Evolutionary conservation across 2,329 filamentous ascomycete genomes (phyloP), one percentile per base, ranked within the genome.

Genomic region (Phymatotrichopsis omnivora): DNA sequence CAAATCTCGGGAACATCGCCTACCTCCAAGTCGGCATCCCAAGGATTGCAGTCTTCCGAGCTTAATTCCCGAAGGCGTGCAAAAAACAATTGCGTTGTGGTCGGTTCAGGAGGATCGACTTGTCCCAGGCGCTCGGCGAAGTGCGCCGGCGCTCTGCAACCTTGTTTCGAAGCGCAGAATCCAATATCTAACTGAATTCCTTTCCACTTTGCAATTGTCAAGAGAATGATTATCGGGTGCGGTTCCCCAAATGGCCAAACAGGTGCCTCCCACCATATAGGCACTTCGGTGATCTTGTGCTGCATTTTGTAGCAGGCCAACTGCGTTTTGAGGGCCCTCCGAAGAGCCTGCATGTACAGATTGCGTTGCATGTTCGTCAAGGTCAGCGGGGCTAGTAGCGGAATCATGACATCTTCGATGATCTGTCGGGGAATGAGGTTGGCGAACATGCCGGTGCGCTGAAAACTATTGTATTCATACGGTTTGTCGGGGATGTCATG

Each of bases 201-300:
- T 3, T 39, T 23, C 17, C 40, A 53, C 17, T 37, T 47, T 4
- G 43, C 35, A 6, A 51, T 17, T 1, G 34, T 14, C 5, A 54
- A n/a, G 7, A 54, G 29, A 12, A 44, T 36, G 14, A 53, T 48
- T 5, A 54, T 22, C 5, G 52, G 52, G 20, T 54, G 47, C 2
- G 45, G 42, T 8, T 54, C 52, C 2, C 40, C 36, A 2, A 54
- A 20, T 7, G 52, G 51, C 12, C 37, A 39, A 6, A 24, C 12
- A 4, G 49, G 52, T 1, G 52, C 39, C 3, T 31, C 17, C 49
- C 49, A 53, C 5, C n/a, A n/a, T n/a, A n/a, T n/a, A n/a, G n/a
- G n/a, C n/a, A n/a, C n/a, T n/a, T n/a, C n/a, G n/a, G n/a, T n/a
- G n/a, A n/a, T n/a, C n/a, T n/a, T n/a, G n/a, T n/a, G n/a, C n/a